Conservation (phyloP, 108 stramenopile species). For the Pinguiococcus pyrenoidosus region DNA sequence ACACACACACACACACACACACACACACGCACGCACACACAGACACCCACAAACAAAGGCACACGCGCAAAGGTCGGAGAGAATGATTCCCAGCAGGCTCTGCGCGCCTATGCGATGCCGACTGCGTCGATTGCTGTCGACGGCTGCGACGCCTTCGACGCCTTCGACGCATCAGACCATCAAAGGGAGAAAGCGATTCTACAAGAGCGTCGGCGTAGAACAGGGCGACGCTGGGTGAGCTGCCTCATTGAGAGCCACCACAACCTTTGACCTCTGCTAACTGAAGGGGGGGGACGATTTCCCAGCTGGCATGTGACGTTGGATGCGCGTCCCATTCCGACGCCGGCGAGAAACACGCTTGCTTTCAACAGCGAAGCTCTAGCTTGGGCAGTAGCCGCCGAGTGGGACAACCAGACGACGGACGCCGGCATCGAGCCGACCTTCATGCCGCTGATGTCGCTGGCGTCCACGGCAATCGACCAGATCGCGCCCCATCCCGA, state of each 20-base stretch:
- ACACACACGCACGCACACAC: too few relatives aligned
- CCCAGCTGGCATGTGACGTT: constrained; percentile 36
- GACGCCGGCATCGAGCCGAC: constrained; percentile 57
- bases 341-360: constrained; percentile 57
- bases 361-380: constrained; percentile 56
- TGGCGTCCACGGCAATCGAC: constrained; percentile 60
- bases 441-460: constrained; percentile 93
- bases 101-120: too few relatives aligned
- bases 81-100: too few relatives aligned
- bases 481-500: constrained; percentile 21
- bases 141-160: not conserved
- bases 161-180: constrained; percentile 24
- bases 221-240: not conserved
- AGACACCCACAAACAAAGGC: too few relatives aligned
- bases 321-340: constrained; percentile 54
- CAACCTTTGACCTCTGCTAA: not conserved
- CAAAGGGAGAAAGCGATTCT: constrained; percentile 27
- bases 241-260: not conserved
- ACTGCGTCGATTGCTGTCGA: too few relatives aligned
- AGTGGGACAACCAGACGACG: constrained; percentile 71
- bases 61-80: too few relatives aligned
- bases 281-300: constrained; percentile 19
- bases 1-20: too few relatives aligned
- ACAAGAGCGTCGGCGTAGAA: constrained; percentile 21
- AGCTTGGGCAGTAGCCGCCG: constrained; percentile 69